These are phyloP conservation scores for Pseudocercospora macadamiae DNA, from an alignment of 2,329 filamentous ascomycete genomes.

Conservation along the genomic window DNA sequence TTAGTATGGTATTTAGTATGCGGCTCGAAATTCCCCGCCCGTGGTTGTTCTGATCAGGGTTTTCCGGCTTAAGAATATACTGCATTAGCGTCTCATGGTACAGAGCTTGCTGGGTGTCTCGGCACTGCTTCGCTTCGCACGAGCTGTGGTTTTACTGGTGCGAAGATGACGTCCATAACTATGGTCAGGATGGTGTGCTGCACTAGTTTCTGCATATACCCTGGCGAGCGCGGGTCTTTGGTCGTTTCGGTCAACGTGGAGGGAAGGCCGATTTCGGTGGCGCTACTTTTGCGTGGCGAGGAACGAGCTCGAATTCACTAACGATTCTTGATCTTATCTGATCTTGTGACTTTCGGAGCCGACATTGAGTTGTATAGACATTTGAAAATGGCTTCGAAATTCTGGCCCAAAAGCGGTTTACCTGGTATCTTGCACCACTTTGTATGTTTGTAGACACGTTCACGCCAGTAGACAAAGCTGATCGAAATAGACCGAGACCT, in stretches of 20 bases:
- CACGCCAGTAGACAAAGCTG: too few relatives aligned
- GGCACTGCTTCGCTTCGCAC: neutral
- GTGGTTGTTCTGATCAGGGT: too few relatives aligned
- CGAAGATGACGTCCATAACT: too few relatives aligned
- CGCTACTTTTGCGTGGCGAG: too few relatives aligned
- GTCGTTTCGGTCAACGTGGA: neutral
- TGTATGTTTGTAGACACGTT: constrained; percentile 23
- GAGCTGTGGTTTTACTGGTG: neutral
- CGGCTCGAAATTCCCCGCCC: too few relatives aligned
- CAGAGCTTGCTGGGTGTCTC: neutral
- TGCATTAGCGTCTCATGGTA: neutral
- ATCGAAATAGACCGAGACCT: constrained; percentile 47
- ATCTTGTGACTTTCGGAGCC: constrained; percentile 2
- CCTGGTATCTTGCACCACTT: constrained; percentile 35
- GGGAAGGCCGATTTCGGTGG: neutral
- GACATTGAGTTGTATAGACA: neutral
- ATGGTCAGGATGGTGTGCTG: neutral
- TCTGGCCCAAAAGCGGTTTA: constrained; percentile 34
- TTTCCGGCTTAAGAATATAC: too few relatives aligned
- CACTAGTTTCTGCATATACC: neutral
- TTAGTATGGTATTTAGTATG: too few relatives aligned
- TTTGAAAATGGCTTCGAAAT: constrained; percentile 29
- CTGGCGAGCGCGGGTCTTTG: neutral
- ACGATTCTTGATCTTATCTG: neutral
- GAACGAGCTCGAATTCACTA: neutral